Percentiles rank a stretch among this genome's conserved stretches.
phyloP scores from a whole-genome alignment of 176 grass and related monocot genomes.

The Calamus simplicifolius region DNA sequence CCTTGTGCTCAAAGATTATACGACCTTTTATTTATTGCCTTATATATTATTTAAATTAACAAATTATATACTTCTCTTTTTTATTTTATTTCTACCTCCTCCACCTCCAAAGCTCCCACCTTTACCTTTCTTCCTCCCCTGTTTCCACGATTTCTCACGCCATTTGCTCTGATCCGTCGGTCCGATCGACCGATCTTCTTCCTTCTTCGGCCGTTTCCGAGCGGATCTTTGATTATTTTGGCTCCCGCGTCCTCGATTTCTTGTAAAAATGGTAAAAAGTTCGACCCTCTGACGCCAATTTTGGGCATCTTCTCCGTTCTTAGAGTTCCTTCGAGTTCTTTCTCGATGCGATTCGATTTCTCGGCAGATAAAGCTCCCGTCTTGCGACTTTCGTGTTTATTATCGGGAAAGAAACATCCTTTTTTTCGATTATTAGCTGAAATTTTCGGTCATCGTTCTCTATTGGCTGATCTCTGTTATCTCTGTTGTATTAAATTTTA shows the following conservation, averaged over 20 bases:
- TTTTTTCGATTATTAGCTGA: not conserved
- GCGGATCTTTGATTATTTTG: not conserved
- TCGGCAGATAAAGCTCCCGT: not conserved
- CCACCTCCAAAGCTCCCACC: not conserved
- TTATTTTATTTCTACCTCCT: not conserved
- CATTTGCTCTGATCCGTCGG: too few species aligned
- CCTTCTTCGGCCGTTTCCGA: not conserved
- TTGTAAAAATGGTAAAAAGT: not conserved
- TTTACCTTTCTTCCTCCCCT: not conserved
- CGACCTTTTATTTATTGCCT: slow-evolving; percentile 19
- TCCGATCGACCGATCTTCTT: too few species aligned
- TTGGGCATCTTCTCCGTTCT: too few species aligned
- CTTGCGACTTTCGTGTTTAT: not conserved
- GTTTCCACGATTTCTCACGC: too few species aligned
- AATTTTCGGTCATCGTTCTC: not conserved
- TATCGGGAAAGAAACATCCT: not conserved
- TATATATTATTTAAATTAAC: not conserved
- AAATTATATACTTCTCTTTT: not conserved
- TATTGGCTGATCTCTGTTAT: too few species aligned
- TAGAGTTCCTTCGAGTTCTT: not conserved
- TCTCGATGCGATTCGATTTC: not conserved
- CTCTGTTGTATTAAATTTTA: too few species aligned
- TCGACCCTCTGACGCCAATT: not conserved
- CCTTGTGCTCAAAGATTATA: not conserved
- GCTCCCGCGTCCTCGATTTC: not conserved